Base-by-base conservation (phyloP, 768 basidiomycete genomes). In the Termitomyces sp. region DNA sequence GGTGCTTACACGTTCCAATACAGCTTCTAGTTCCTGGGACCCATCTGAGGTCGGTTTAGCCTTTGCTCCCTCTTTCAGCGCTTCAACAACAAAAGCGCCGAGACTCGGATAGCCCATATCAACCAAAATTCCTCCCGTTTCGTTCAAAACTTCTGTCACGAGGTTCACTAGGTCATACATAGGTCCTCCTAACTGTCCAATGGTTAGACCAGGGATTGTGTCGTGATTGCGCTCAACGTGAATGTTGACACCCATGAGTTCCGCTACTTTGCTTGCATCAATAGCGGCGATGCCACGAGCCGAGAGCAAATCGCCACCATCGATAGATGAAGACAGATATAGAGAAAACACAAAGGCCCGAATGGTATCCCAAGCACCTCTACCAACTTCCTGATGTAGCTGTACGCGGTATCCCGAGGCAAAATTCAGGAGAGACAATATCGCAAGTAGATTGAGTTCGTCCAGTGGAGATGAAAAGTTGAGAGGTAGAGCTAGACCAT, bases 311-410 rank as follows among this genome's bases (percentile, higher is more conserved):
- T 88, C 82, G 24, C 78, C 79, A 51, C 74, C 78, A 24, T 81
- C 82, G 9, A 76, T 69, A 7, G 80, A 72, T 4, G 87, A 86
- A 28, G 83, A 78, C 60, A 94, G 76, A 70, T 87, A 92, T 61
- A 92, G 71, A 14, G 84, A 80, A 64, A 93, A 84, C 32, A 83
- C 76, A 52, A 95, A 79, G 3, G 84, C 86, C 52, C 88, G 81
- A 65, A 94, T 89, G 55, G 83, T 84, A 69, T 94, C 90, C 81
- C 86, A 93, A 60, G 91, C 90, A 22, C 92, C 92, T 43, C 90
- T 84, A 14, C 86, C 84, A 3, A 87, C 87, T 56, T 83, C 82
- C 14, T 72, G 71, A 69, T 90, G 91, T 40, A 95, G 78, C 5
- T 87, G 83, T 5, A 78, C 75, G 26, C 90, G 87, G 69, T 90